These are phyloP conservation scores for Cicer chorassanicum DNA, from an alignment of 306 rosid genomes.

Conservation along the genomic window DNA sequence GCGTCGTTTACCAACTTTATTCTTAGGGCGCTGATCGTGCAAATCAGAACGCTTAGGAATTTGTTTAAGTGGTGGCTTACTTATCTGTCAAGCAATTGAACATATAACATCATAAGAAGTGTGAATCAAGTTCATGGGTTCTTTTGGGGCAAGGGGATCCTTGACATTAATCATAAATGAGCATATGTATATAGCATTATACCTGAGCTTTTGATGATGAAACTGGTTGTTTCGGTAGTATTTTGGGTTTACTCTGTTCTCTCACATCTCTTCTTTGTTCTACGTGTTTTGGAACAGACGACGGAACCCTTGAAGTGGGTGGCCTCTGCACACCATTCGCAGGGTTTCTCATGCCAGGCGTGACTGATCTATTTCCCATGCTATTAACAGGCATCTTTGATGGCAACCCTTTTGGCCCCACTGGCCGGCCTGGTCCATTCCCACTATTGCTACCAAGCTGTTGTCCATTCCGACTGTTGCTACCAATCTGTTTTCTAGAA, in stretches of 20 bases:
- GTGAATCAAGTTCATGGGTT: background rate
- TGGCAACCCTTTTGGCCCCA: conserved; percentile 58
- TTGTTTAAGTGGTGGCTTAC: conserved; percentile 65
- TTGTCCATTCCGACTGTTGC: conserved; percentile 60
- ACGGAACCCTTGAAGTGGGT: conserved; percentile 48
- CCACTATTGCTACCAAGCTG: conserved; percentile 63
- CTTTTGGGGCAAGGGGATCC: background rate
- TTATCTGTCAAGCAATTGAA: conserved; percentile 52
- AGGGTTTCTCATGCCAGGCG: conserved; percentile 51
- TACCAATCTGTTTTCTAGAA: conserved; percentile 69
- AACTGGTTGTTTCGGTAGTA: conserved; percentile 60
- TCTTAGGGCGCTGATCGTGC: conserved; percentile 66
- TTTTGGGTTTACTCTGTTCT: conserved; percentile 59
- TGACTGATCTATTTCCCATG: conserved; percentile 57
- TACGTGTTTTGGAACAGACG: conserved; percentile 54
- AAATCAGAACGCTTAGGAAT: conserved; percentile 44
- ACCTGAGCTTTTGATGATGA: conserved; percentile 71
- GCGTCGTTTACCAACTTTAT: conserved; percentile 51
- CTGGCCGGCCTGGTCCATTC: conserved; percentile 72
- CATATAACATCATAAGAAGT: conserved; percentile 21
- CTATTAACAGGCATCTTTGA: conserved; percentile 52
- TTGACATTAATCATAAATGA: background rate
- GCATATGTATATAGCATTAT: background rate
- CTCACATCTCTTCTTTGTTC: conserved; percentile 59
- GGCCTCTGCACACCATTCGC: conserved; percentile 55